These are phyloP conservation scores for Diaporthe capsici DNA, from an alignment of 2,329 filamentous ascomycete species.

Conservation along the genomic window DNA sequence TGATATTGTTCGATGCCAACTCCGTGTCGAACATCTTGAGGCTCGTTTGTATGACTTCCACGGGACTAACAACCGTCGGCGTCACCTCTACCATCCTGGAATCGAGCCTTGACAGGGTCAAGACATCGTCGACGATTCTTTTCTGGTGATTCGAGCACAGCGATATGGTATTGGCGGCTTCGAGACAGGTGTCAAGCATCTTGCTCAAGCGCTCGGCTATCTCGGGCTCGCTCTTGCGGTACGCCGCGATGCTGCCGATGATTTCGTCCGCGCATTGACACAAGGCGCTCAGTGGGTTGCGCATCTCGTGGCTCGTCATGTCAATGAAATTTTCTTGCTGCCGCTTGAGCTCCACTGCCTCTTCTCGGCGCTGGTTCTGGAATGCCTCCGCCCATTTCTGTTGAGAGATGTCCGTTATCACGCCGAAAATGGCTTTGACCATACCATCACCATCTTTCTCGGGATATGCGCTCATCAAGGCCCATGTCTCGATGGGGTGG, in stretches of 20 bases:
- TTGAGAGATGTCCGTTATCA: constrained; percentile 87
- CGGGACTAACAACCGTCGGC: constrained; percentile 77
- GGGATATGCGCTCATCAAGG: constrained; percentile 81
- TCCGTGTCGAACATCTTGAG: constrained; percentile 87
- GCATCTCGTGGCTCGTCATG: constrained; percentile 82
- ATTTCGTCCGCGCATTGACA: constrained; percentile 85
- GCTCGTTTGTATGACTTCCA: constrained; percentile 75
- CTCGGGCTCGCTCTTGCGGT: constrained; percentile 47
- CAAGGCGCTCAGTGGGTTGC: constrained; percentile 81
- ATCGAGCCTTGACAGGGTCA: constrained; percentile 82
- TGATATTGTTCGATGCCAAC: constrained; percentile 78
- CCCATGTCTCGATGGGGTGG: constrained; percentile 79
- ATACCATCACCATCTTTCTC: constrained; percentile 75
- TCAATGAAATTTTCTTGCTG: constrained; percentile 81
- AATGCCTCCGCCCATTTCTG: constrained; percentile 89
- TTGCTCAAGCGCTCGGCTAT: constrained; percentile 59
- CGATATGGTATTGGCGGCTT: constrained; percentile 86
- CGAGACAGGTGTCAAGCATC: constrained; percentile 70
- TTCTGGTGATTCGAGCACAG: constrained; percentile 87
- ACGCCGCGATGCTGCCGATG: constrained; percentile 61
- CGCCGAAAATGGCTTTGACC: constrained; percentile 83
- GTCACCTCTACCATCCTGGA: constrained; percentile 81
- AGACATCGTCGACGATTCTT: constrained; percentile 81
- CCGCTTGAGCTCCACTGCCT: constrained; percentile 84
- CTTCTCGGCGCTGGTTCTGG: constrained; percentile 82